Base-by-base conservation (phyloP, 2,329 filamentous ascomycete species). In the Xylariaceae sp. region DNA sequence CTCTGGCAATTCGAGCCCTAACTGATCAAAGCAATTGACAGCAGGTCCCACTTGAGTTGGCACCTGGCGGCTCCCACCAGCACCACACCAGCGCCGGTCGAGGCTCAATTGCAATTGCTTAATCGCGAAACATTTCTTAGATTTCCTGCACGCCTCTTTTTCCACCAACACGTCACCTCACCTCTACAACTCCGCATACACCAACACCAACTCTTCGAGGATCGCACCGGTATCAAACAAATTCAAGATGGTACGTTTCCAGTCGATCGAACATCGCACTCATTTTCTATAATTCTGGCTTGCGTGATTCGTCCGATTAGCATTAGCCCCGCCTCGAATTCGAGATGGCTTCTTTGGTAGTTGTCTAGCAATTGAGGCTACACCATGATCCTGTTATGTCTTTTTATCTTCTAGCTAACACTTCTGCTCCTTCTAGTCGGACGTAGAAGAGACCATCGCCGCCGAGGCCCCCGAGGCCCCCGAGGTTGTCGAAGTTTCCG, bases 361-460 rank as follows among this genome's bases (percentile, higher is more conserved):
- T 29, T 47, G 35, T 42, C 51, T 43, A 31, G 46, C 35, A 43
- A 6, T 41, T 46, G 12, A 31, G 27, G 34, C 31, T 50, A 35
- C 11, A 42, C 51, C n/a, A 47, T 44, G 12, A 19, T 29, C 8
- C 57, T 60, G 46, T 60, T 61, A 61, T 61, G 12, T 30, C 12
- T 57, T 60, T 45, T 60, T 61, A 61, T 61, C 63, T 53, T 27
- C 29, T 56, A 53, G 48, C 62, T 64, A 60, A 64, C 60, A 39
- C 27, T 43, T 30, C 4, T 27, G 4, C 45, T 19, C 2, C 59
- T 51, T 66, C 61, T 67, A 96, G 94, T 97, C 92, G 91, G 92
- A 97, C 91, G 92, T 92, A 97, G 94, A 97, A 96, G 92, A 97
- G 88, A 91, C 86, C 79, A 87, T 84, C 78, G 12, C 86, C 79